These are phyloP conservation scores for Beta corolliflora DNA, from an alignment of 179 eudicot genomes.

Conservation along the genomic window DNA sequence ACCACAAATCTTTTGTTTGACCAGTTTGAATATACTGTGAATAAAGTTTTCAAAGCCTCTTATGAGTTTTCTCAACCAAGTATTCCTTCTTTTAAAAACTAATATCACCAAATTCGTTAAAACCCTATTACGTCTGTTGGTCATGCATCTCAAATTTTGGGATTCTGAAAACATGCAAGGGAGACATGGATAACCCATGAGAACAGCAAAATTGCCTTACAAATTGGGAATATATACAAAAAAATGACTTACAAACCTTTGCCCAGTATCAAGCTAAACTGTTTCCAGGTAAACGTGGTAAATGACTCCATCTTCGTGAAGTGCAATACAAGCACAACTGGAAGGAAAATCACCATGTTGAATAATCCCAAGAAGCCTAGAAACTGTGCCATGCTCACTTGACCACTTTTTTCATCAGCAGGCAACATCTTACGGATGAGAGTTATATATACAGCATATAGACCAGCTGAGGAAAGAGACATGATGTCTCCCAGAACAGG, in stretches of 20 bases:
- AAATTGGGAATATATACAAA: not conserved
- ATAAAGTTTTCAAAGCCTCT: no score
- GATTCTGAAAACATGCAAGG: no score
- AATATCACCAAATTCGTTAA: no score
- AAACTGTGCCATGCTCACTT: constrained; percentile 91
- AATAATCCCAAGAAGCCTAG: constrained; percentile 86
- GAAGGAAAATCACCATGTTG: constrained; percentile 78
- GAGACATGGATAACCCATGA: not conserved
- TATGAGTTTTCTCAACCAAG: no score
- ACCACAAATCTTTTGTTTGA: no score
- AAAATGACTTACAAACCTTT: constrained; percentile 55
- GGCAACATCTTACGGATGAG: constrained; percentile 83
- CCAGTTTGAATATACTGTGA: no score
- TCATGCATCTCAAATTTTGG: no score
- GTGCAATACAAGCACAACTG: constrained; percentile 64
- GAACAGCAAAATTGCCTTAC: not conserved
- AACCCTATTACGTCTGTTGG: no score
- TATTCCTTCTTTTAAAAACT: no score
- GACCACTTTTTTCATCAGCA: constrained; percentile 65
- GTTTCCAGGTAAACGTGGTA: constrained; percentile 60
- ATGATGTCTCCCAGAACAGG: constrained; percentile 81
- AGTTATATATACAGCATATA: constrained; percentile 85
- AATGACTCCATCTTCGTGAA: constrained; percentile 64
- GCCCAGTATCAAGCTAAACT: constrained; percentile 72
- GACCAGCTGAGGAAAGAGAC: constrained; percentile 68